Evolutionary conservation across 1,284 basidiomycete species (phyloP), one percentile per base, ranked within the genome.

Genomic region (Inonotus hispidus): DNA sequence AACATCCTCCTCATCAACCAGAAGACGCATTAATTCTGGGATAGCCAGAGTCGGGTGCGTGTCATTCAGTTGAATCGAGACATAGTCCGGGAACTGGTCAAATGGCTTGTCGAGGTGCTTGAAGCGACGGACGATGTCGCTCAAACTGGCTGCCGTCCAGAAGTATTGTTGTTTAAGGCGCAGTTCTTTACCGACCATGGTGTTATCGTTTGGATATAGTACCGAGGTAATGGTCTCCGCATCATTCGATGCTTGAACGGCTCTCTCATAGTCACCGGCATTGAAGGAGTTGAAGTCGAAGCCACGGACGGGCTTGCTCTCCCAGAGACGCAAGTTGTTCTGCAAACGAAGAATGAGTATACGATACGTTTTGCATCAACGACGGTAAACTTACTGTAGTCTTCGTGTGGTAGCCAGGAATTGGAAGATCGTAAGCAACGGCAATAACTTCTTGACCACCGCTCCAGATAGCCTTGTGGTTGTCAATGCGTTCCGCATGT

Each of bases 111-210:
- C 84, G n/a, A 84, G 73, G 71, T 92, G 88, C 76, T 87, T 91
- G 80, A 90, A 90, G 46, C 90, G 83, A 58, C 90, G 82, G 58
- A 95, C 72, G 69, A 97, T 96, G 71, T 97, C 94, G 61, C 86
- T 82, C 41, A 95, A 79, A 71, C 85, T 89, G 23, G 92, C 92
- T 21, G 90, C 88, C 37, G 89, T 92, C 91, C 91, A 93, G 76
- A 93, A 92, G 75, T 94, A 95, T 74, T 97, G 94, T 70, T 97
- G 94, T 78, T 96, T 95, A 66, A 97, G 80, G 63, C 94, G 87
- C 32, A 96, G 78, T 72, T 94, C 91, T 73, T 96, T 96, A 64
- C 94, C 94, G 61, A 88, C 88, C 0, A 74, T 73, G 0, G 88
- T 92, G 68, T 91, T 87, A 67, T 92, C 90, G 68, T 92, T 92